These are phyloP conservation scores for Coleophoma cylindrospora DNA, from an alignment of 2,329 filamentous ascomycete genomes.

Conservation along the genomic window DNA sequence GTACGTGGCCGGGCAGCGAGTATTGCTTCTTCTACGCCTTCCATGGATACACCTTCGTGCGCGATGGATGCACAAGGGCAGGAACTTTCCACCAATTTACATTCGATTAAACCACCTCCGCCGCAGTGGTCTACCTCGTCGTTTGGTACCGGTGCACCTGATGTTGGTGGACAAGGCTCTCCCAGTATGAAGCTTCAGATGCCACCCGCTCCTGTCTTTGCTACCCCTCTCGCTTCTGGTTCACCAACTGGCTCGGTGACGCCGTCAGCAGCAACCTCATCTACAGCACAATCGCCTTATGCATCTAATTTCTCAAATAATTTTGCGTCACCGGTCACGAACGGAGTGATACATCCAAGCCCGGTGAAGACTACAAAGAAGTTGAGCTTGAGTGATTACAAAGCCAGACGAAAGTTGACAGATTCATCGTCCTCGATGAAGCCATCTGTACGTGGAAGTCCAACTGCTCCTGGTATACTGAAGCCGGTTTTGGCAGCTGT, in stretches of 20 bases:
- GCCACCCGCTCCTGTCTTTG: constrained; percentile 48
- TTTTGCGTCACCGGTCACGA: constrained; percentile 36
- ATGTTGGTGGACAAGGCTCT: constrained; percentile 9
- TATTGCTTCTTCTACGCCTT: constrained; percentile 19
- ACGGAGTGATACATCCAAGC: constrained; percentile 44
- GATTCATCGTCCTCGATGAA: constrained; percentile 14
- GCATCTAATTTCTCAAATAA: constrained; percentile 35
- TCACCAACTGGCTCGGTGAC: constrained; percentile 30
- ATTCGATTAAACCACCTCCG: constrained; percentile 23
- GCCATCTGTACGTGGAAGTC: constrained; percentile 24
- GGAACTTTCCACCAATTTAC: constrained; percentile 18
- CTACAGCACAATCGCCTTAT: constrained; percentile 45
- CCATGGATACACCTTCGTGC: constrained; percentile 13
- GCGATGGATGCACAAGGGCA: constrained; percentile 18
- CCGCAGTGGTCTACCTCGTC: constrained; percentile 20
- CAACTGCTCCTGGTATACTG: constrained; percentile 24
- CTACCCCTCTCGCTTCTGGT: constrained; percentile 28
- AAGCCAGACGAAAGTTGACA: constrained; percentile 36
- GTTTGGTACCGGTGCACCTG: neutral
- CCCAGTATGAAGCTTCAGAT: constrained; percentile 41
- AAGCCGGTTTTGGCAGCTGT: constrained; percentile 32
- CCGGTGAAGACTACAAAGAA: constrained; percentile 58
- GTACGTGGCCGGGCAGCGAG: constrained; percentile 16
- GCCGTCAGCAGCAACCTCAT: constrained; percentile 40
- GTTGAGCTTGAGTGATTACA: constrained; percentile 62